Conservation (phyloP, 2,329 filamentous ascomycete species). For the Sordariomycetes sp. region DNA sequence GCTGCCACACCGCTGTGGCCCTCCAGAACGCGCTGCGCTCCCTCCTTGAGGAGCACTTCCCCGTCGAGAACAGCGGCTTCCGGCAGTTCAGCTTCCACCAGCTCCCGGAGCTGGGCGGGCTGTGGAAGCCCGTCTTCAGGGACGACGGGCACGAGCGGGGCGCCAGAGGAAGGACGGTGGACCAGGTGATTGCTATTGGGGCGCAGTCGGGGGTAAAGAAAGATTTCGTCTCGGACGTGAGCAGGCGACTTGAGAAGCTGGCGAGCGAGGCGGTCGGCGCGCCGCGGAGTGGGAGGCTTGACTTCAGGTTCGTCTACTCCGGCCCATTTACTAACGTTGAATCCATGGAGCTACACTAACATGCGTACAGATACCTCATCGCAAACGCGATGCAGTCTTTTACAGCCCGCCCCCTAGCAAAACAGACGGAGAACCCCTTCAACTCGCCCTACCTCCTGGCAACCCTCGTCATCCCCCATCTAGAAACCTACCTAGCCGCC, state of each 20-base stretch:
- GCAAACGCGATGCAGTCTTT: slow-evolving; percentile 46
- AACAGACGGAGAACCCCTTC: slow-evolving; percentile 40
- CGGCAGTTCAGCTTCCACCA: slow-evolving; percentile 32
- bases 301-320: slow-evolving; percentile 34
- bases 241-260: slow-evolving; percentile 38
- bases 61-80: slow-evolving; percentile 29
- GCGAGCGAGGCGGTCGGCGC: slow-evolving; percentile 34
- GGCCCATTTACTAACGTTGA: background rate
- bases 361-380: slow-evolving; percentile 36
- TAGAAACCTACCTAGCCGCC: slow-evolving; percentile 43
- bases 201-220: slow-evolving; percentile 39
- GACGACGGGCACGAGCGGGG: slow-evolving; percentile 17
- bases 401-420: slow-evolving; percentile 33
- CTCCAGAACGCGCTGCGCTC: slow-evolving; percentile 45
- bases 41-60: slow-evolving; percentile 36
- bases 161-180: slow-evolving; percentile 24
- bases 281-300: slow-evolving; percentile 40
- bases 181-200: slow-evolving; percentile 48
- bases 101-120: slow-evolving; percentile 30
- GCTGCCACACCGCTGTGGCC: slow-evolving; percentile 32
- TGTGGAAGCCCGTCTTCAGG: slow-evolving; percentile 40
- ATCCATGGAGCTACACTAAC: background rate
- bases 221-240: slow-evolving; percentile 32
- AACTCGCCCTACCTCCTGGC: slow-evolving; percentile 40
- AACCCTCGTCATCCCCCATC: slow-evolving; percentile 42